Evolutionary conservation across 2,329 filamentous ascomycete species (phyloP), one percentile per base, ranked within the genome.

Genomic region (Grosmannia clavigera): DNA sequence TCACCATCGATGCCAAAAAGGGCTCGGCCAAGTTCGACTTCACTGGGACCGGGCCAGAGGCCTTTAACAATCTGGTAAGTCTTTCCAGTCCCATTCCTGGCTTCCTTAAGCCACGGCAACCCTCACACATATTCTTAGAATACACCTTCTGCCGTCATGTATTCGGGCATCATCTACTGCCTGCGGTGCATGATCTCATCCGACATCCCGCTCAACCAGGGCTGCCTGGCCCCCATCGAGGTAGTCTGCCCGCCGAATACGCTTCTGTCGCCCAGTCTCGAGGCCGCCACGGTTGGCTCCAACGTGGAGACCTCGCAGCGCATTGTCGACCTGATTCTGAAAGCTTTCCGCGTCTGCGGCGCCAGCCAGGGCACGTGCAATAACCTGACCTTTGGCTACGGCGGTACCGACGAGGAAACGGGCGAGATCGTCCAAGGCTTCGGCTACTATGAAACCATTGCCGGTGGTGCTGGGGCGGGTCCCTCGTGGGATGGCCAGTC

Each of bases 251-350:
- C 72, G 3, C 43, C 43, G 16, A 67, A 68, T 9, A 67, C 66
- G 0, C 62, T 73, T 12, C 66, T 74, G 3, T 70, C 70, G 38
- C 72, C 72, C 0, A 66, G 38, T 2, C 33, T 51, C 27, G 52
- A 50, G 16, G 58, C 65, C 0, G 66, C 71, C 0, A 58, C 61
- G 5, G 71, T 68, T 1, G 72, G 66, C 86, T 90, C 0, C 61
- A 71, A 62, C 57, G 54, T 58, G 14, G 35, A 60, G 3, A 68
- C 69, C 3, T 67, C 65, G 11, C 69, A 72, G 59, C 66, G 70
- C 14, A 66, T 72, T 1, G 66, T 68, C 4, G 70, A 72, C 43
- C 58, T 68, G 0, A 66, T 56, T 25, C 54, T 56, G 22, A 43
- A 43, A 1, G 70, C 69, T 2, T 72, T 71, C 33, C 61, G 58